Evolutionary conservation across 306 rosid species (phyloP), one percentile per base, ranked within the genome.

Genomic region (Hippophae rhamnoides): DNA sequence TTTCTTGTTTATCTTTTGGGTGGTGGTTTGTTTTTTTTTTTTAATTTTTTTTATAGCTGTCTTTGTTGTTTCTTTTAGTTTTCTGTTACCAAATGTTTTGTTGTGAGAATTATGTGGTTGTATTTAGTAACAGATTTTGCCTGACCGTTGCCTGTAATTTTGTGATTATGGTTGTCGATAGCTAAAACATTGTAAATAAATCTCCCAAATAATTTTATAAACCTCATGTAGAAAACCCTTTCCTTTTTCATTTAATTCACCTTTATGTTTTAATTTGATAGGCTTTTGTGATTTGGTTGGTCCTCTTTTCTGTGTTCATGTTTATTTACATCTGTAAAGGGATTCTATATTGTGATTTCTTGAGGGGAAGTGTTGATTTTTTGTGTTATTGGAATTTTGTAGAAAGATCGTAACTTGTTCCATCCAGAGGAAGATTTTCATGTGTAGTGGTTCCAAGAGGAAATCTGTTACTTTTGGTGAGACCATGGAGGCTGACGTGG

Each of bases 361-460:
- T 14, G 13, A 26, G 7, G 38, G 51, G 47, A 51, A 58, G 40
- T 60, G 59, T 63, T 46, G 51, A 64, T 31, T 26, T 42, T 41
- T 47, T 41, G 38, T 8, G 6, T 45, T 67, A 47, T 14, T 52
- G 8, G 26, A 13, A 8, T 61, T 69, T 56, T 59, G 77, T 67
- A 41, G 41, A 42, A 18, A 43, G 49, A 56, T 64, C 56, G 45
- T 68, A 54, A 66, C 13, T 49, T 47, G 64, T 47, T 61, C 41
- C 50, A 57, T 46, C 62, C 45, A 47, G 41, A 52, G 61, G 47
- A 11, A 12, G 69, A 60, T 56, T 71, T 71, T 75, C 76, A 84
- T 83, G 92, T 89, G 92, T 74, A 79, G 78, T 66, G 85, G 87
- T 74, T 71, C 89, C 5, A 74, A 74, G 78, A 73, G 63, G 73